These are phyloP conservation scores for Neckera pumila DNA, from an alignment of 225 moss, liverwort and hornwort species.

Conservation along the genomic window DNA sequence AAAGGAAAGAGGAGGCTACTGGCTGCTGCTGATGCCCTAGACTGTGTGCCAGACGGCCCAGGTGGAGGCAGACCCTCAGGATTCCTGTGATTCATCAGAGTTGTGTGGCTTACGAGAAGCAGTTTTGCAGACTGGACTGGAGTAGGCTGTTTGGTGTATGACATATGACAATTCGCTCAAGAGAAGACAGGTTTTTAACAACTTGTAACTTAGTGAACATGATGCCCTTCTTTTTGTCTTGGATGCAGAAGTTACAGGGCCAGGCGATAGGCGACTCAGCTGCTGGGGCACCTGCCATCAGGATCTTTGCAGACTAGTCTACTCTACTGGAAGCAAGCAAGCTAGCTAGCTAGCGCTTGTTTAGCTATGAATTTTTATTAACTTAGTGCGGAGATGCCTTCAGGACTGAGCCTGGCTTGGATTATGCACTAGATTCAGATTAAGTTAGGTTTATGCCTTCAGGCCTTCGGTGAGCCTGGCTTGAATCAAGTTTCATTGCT, in stretches of 20 bases:
- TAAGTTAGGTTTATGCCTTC: too few relatives aligned
- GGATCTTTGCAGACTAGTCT: neutral
- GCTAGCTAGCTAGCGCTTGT: neutral
- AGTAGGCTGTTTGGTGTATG: neutral
- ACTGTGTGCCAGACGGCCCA: neutral
- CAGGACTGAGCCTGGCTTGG: neutral
- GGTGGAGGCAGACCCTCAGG: neutral
- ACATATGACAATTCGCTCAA: slow-evolving; percentile 4
- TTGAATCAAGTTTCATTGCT: neutral
- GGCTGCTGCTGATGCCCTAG: neutral
- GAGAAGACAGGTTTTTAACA: neutral
- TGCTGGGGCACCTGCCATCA: neutral
- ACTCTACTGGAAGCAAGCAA: too few relatives aligned
- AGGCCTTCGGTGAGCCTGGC: neutral
- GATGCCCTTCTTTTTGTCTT: neutral
- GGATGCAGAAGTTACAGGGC: neutral
- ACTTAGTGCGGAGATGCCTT: neutral
- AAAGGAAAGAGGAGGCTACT: neutral
- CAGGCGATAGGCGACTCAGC: neutral
- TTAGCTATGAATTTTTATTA: neutral
- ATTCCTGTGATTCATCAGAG: neutral
- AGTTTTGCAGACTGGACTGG: neutral
- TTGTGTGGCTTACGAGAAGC: neutral
- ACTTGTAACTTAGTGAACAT: neutral
- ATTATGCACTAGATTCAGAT: neutral